Percentiles rank a stretch among this genome's conserved stretches.
phyloP scores from a whole-genome alignment of 1,139 yeast genomes.

The Kurtzmaniella quercitrusa region DNA sequence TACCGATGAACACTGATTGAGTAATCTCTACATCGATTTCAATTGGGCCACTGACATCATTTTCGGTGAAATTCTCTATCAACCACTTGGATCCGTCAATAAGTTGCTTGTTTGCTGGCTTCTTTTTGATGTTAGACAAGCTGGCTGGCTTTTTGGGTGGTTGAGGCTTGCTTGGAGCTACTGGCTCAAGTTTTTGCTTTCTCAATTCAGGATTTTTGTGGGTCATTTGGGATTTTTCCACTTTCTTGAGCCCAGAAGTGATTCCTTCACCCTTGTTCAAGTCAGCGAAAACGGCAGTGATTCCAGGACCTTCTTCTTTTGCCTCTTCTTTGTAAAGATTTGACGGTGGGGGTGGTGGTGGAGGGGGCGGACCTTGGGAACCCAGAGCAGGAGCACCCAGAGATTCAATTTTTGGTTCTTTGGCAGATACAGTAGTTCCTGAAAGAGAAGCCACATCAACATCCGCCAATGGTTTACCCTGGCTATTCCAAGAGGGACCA shows the following conservation, averaged over 20 bases:
- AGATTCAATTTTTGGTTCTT: conserved; percentile 19
- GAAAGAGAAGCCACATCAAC: conserved; percentile 13
- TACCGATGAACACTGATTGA: conserved; percentile 86
- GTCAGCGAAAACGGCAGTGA: conserved; percentile 89
- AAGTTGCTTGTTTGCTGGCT: conserved; percentile 73
- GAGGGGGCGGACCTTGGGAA: conserved; percentile 19
- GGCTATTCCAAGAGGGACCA: conserved; percentile 75
- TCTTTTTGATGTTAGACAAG: conserved; percentile 41
- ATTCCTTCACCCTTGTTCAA: conserved; percentile 80
- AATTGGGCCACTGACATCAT: conserved; percentile 40
- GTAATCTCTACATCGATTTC: conserved; percentile 75
- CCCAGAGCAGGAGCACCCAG: conserved; percentile 7
- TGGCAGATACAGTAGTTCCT: conserved; percentile 16
- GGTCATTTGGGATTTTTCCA: conserved; percentile 89
- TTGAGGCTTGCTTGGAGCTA: conserved; percentile 43
- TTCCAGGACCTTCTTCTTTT: conserved; percentile 44
- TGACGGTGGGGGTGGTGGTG: conserved; percentile 72
- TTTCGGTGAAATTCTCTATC: conserved; percentile 69
- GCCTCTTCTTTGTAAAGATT: conserved; percentile 44
- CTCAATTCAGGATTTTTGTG: conserved; percentile 88
- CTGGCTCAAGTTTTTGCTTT: conserved; percentile 28
- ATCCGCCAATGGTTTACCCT: conserved; percentile 45
- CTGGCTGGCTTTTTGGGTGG: conserved; percentile 69
- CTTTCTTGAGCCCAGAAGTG: conserved; percentile 84
- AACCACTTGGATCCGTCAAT: conserved; percentile 84